Evolutionary conservation across 2,329 filamentous ascomycete species (phyloP), one percentile per base, ranked within the genome.

Genomic region (Alternaria arborescens): DNA sequence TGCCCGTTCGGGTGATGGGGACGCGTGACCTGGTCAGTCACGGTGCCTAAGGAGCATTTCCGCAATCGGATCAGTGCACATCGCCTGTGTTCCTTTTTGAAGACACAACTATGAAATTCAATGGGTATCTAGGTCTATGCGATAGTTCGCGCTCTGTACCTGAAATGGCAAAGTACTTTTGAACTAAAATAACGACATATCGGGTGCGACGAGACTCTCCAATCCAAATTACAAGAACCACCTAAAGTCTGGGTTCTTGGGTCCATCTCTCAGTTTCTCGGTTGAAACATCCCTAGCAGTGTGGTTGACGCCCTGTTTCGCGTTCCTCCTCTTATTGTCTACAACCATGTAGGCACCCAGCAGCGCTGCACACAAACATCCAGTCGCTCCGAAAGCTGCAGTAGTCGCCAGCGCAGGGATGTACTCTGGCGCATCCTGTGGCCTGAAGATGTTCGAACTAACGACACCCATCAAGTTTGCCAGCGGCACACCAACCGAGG

Each of bases 391-490:
- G 79, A 89, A 90, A 3, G 82, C 83, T 0, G 87, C 88, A 3
- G 86, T 89, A 0, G 88, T 90, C 38, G 87, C 84, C 42, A 91
- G 76, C 0, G 89, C 89, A 1, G 89, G 88, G 55, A 86, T 81
- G 70, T 91, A 92, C 68, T 89, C 87, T 0, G 89, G 90, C 10
- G 84, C 84, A 70, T 91, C 88, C 67, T 88, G 78, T 40, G 82
- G 80, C 16, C 84, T 82, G 78, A 91, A 92, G 60, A 91, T 88
- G 68, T 92, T 91, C 62, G 85, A 87, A 28, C 83, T 83, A 0
- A 92, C 88, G 0, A 92, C 80, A 4, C 90, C 90, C 89, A 93
- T 93, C 36, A 93, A 75, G 66, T 94, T 94, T 4, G 91, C 91
- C 10, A 92, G 75, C 0, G 91, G 91, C 0, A 94, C 90, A 24